A percentile compares a stretch with the other conserved stretches of the same genome.
Conservation (phyloP, 2,329 filamentous ascomycete genomes). For the Metarhizium humberi region DNA sequence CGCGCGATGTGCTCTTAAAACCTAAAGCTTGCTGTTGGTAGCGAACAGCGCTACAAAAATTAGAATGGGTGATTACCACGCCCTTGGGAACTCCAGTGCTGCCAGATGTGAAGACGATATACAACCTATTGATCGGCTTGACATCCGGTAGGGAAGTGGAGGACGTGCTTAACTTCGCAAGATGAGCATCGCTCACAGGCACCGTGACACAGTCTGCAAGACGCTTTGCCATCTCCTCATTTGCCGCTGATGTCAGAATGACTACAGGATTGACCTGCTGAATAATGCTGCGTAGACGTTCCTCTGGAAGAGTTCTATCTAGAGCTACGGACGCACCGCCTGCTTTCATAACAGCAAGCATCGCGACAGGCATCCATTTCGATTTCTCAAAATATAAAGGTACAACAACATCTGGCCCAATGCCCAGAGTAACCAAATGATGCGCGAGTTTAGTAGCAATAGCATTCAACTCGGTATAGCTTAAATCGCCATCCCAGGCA, state of each 20-base stretch:
- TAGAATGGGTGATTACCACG: conserved; percentile 9
- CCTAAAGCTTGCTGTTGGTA: conserved; percentile 3
- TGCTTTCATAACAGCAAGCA: conserved; percentile 24
- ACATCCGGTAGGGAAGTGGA: background rate
- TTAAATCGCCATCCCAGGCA: conserved; percentile 18
- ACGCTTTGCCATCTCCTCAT: background rate
- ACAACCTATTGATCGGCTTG: background rate
- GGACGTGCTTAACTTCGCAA: background rate
- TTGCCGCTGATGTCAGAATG: conserved; percentile 1
- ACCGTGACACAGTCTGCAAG: background rate
- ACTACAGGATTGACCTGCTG: background rate
- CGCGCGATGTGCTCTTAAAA: conserved; percentile 3
- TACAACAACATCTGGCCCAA: conserved; percentile 15
- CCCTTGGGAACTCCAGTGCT: conserved; percentile 15
- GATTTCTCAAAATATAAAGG: conserved; percentile 28
- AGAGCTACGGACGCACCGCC: conserved; percentile 14
- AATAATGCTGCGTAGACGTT: conserved; percentile 5
- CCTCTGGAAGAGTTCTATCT: conserved; percentile 7
- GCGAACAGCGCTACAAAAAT: conserved; percentile 5
- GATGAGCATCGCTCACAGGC: background rate
- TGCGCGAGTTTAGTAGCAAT: conserved; percentile 6
- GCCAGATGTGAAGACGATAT: conserved; percentile 13
- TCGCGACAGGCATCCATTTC: conserved; percentile 19
- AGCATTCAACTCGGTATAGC: conserved; percentile 12
- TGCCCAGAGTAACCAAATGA: conserved; percentile 7